Evolutionary conservation across 2,329 filamentous ascomycete species (phyloP).

Genomic region (Verticillium klebahnii): DNA sequence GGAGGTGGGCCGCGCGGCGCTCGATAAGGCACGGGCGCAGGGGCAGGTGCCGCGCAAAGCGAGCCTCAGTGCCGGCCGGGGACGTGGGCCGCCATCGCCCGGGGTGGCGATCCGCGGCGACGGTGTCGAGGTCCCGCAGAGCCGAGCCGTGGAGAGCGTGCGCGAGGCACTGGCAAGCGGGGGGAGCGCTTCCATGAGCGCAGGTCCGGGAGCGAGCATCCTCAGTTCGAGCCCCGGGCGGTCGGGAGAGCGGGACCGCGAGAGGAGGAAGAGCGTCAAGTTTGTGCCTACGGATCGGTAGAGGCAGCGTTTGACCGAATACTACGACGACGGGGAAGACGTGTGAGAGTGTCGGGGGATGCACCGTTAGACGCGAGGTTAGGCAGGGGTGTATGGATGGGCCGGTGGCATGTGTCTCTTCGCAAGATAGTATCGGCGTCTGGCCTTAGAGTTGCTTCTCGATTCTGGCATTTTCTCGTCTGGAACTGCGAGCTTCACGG

Average conservation of each 20-base stretch:
- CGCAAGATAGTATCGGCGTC: background rate
- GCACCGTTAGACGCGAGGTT: too few relatives aligned
- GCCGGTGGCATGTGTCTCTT: background rate
- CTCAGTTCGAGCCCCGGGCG: conserved; percentile 47
- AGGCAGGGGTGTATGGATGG: too few relatives aligned
- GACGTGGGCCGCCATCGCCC: background rate
- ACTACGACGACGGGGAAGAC: background rate
- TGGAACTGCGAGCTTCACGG: background rate
- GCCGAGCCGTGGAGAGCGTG: conserved; percentile 55
- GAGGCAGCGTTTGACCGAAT: background rate
- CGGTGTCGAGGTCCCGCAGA: conserved; percentile 51
- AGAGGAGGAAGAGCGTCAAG: conserved; percentile 62
- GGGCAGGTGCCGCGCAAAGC: conserved; percentile 15
- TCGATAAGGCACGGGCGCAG: conserved; percentile 32
- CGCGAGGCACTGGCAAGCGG: conserved; percentile 43
- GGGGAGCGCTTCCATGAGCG: conserved; percentile 13
- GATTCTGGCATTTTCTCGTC: background rate
- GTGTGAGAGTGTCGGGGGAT: background rate
- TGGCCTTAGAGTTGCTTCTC: background rate
- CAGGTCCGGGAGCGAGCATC: conserved; percentile 19
- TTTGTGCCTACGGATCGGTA: conserved; percentile 41
- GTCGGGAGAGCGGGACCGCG: conserved; percentile 35
- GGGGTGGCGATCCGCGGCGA: conserved; percentile 38
- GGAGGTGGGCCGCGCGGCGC: conserved; percentile 45
- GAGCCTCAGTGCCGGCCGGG: conserved; percentile 13